These are phyloP conservation scores for Starmerella apicola DNA, from an alignment of 805 yeast genomes.

Conservation along the genomic window DNA sequence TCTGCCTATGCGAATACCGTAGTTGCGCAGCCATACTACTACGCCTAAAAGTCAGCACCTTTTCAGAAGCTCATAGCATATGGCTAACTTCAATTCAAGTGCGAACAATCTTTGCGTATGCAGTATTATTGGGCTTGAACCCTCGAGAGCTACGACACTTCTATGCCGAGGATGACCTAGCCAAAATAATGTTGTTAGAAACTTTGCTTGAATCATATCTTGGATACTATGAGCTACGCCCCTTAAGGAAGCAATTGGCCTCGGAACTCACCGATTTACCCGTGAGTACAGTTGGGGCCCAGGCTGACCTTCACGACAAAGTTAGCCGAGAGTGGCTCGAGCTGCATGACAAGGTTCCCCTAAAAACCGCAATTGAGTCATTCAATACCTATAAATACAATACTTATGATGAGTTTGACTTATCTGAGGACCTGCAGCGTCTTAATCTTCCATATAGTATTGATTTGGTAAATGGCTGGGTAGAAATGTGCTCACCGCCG, in stretches of 20 bases:
- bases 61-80: neutral
- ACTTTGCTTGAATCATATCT: neutral
- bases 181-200: neutral
- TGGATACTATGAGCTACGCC: neutral
- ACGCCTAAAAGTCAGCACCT: neutral
- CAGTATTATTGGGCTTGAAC: slow-evolving; percentile 6
- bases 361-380: neutral
- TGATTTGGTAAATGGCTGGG: slow-evolving; percentile 2
- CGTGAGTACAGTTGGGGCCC: neutral
- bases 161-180: slow-evolving; percentile 3
- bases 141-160: slow-evolving; percentile 8
- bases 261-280: neutral
- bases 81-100: slow-evolving; percentile 9
- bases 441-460: slow-evolving; percentile 11
- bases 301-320: neutral
- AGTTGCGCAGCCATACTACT: slow-evolving; percentile 9
- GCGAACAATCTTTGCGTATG: slow-evolving; percentile 9
- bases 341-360: slow-evolving; percentile 4
- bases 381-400: neutral
- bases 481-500: neutral
- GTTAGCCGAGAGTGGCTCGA: slow-evolving; percentile 8
- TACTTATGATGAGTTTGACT: slow-evolving; percentile 2
- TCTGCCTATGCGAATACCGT: slow-evolving; percentile 8
- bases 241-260: neutral
- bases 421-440: slow-evolving; percentile 6